Evolutionary conservation across 108 stramenopile species (phyloP).

Genomic region (Nannochloropsis salina): DNA sequence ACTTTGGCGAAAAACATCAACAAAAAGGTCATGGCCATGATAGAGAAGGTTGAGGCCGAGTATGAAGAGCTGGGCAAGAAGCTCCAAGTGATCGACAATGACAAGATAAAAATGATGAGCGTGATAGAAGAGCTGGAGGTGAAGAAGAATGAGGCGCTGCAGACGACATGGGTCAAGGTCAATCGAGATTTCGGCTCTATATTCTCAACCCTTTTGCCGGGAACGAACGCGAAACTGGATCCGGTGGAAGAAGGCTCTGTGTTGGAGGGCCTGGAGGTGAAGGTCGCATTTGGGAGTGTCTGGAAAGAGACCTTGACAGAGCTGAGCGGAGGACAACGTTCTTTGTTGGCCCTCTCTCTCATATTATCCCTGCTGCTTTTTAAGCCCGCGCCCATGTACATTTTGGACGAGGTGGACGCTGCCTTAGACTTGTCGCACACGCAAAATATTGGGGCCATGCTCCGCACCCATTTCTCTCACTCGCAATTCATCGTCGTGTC

Average conservation of each 20-base stretch:
- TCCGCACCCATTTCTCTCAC: constrained; percentile 93
- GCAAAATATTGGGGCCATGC: constrained; percentile 99
- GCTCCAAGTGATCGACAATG: constrained; percentile 85
- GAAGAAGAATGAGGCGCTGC: constrained; percentile 87
- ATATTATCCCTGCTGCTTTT: constrained; percentile 91
- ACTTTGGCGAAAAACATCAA: constrained; percentile 84
- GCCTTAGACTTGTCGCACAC: constrained; percentile 98
- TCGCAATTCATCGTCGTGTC: constrained; percentile 99
- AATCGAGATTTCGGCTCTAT: constrained; percentile 98
- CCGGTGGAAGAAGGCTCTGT: constrained; percentile 81
- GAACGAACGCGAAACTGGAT: constrained; percentile 87
- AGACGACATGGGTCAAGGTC: constrained; percentile 85
- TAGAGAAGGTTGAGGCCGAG: constrained; percentile 95
- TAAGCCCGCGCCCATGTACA: constrained; percentile 99
- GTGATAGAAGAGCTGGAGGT: constrained; percentile 94
- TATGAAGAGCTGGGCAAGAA: constrained; percentile 93
- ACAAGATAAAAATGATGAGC: constrained; percentile 90
- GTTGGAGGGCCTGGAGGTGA: constrained; percentile 93
- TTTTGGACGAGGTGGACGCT: constrained; percentile 96
- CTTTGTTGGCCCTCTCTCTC: constrained; percentile 89
- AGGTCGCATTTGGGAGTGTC: constrained; percentile 87
- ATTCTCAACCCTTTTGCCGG: constrained; percentile 92
- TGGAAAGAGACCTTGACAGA: constrained; percentile 98
- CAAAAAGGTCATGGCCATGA: constrained; percentile 99
- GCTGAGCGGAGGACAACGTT: constrained; percentile 95